Conservation (phyloP, 306 rosid species). For the Medicago arabica region DNA sequence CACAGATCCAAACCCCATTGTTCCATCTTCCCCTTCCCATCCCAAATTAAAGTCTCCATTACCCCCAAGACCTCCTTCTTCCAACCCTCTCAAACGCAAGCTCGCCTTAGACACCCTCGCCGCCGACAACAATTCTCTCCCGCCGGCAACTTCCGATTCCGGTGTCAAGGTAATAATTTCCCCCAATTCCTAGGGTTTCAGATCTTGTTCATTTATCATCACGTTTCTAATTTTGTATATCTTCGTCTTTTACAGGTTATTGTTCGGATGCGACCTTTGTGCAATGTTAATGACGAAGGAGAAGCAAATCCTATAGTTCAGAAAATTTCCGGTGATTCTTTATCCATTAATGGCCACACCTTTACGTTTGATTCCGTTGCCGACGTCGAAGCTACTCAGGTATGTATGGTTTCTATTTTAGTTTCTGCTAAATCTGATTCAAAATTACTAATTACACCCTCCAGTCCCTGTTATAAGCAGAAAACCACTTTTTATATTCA, state of each 20-base stretch:
- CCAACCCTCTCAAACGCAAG: slow-evolving; percentile 94
- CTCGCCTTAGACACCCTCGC: slow-evolving; percentile 62
- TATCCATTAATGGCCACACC: slow-evolving; percentile 80
- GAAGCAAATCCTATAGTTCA: slow-evolving; percentile 83
- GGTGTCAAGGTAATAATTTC: slow-evolving; percentile 81
- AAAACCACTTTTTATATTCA: no score
- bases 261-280: slow-evolving; percentile 84
- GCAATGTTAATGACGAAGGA: slow-evolving; percentile 74
- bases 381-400: slow-evolving; percentile 86
- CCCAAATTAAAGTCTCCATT: slow-evolving; percentile 73
- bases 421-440: slow-evolving; percentile 7
- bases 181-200: neutral
- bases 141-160: slow-evolving; percentile 68
- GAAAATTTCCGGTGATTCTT: slow-evolving; percentile 70
- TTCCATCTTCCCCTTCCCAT: slow-evolving; percentile 51
- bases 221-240: neutral
- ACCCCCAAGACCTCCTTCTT: slow-evolving; percentile 89
- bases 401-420: slow-evolving; percentile 52
- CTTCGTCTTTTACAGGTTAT: slow-evolving; percentile 58
- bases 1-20: slow-evolving; percentile 58
- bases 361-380: slow-evolving; percentile 95
- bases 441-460: neutral
- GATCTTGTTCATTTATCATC: neutral
- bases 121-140: slow-evolving; percentile 57
- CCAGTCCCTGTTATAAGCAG: no score